These are phyloP conservation scores for Xylariaceae sp. DNA, from an alignment of 2,329 filamentous ascomycete genomes.

Conservation along the genomic window DNA sequence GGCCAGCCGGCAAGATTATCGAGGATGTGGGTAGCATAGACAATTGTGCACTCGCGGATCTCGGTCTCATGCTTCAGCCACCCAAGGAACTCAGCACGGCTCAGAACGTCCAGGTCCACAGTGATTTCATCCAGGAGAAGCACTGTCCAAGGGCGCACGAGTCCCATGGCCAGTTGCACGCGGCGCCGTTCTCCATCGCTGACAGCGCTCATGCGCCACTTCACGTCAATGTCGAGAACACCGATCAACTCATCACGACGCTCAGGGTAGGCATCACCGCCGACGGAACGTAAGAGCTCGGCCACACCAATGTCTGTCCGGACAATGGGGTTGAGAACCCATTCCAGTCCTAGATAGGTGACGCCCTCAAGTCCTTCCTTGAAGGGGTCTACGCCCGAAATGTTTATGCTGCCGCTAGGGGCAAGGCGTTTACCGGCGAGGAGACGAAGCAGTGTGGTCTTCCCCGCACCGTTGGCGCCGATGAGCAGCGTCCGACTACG, in stretches of 20 bases:
- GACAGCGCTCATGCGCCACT: constrained; percentile 95
- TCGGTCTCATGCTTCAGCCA: constrained; percentile 89
- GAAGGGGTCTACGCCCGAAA: constrained; percentile 88
- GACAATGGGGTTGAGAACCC: constrained; percentile 96
- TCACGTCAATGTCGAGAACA: constrained; percentile 86
- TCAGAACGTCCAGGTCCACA: constrained; percentile 87
- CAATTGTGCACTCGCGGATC: constrained; percentile 75
- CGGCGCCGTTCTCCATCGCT: constrained; percentile 85
- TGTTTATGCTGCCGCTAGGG: constrained; percentile 65
- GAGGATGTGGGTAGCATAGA: constrained; percentile 95
- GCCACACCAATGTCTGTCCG: constrained; percentile 89
- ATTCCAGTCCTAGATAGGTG: constrained; percentile 94
- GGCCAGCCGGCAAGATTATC: constrained; percentile 95
- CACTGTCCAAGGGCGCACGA: constrained; percentile 86
- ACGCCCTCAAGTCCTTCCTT: constrained; percentile 84
- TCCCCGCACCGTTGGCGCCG: constrained; percentile 94
- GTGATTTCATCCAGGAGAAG: constrained; percentile 94
- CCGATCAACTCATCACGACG: constrained; percentile 80
- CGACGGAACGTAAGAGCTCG: constrained; percentile 78
- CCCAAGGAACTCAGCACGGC: constrained; percentile 73
- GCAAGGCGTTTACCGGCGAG: constrained; percentile 93
- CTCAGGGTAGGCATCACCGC: constrained; percentile 74
- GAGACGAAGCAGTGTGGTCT: constrained; percentile 91
- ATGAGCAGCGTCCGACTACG: constrained; percentile 86
- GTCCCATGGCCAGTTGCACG: constrained; percentile 93